Base-by-base conservation (phyloP, 371 early-diverging fungal genomes). In the Mucor plumbeus region DNA sequence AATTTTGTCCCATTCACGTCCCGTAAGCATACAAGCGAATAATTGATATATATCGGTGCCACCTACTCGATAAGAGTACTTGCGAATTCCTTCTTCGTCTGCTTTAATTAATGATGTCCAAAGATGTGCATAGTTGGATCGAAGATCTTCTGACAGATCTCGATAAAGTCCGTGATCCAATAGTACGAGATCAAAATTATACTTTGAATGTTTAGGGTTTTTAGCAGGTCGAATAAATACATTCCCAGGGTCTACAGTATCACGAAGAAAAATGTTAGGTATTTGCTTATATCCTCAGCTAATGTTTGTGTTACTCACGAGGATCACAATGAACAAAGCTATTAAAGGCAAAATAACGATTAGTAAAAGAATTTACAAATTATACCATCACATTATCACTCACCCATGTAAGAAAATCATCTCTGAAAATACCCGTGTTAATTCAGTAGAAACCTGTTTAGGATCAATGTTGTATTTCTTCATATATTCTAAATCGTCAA, bases 81-180 rank as follows among this genome's bases (percentile, higher is more conserved):
- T 68, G 33, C 73, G 67, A 71, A 95, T 94, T 26, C 77, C 87
- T 1, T 74, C 70, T 62, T 90, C 92, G 69, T 96, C 86, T 21
- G 92, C 94, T n/a, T 80, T 71, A 68, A 97, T 91, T 40, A 97
- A 76, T 0, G 92, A 83, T 6, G 82, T 86, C 98, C 97, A 97
- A 60, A 98, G 83, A 47, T 88, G 86, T 3, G 97, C 95, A 73
- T 96, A 97, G 68, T 90, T 85, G 11, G 90, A 81, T n/a, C 93
- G 87, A 77, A 97, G 88, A n/a, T 86, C 84, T 4, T 82, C 75
- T 1, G 90, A 64, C 36, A 98, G 77, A 39, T 79, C 78, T n/a
- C 95, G 90, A 76, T 98, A 98, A 13, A 98, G 82, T 5, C 98
- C 98, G 73, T 97, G 98, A 72, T 98, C 98, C 59, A 98, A 76